Conservation (phyloP, 306 rosid species). For the Pyrus communis region DNA sequence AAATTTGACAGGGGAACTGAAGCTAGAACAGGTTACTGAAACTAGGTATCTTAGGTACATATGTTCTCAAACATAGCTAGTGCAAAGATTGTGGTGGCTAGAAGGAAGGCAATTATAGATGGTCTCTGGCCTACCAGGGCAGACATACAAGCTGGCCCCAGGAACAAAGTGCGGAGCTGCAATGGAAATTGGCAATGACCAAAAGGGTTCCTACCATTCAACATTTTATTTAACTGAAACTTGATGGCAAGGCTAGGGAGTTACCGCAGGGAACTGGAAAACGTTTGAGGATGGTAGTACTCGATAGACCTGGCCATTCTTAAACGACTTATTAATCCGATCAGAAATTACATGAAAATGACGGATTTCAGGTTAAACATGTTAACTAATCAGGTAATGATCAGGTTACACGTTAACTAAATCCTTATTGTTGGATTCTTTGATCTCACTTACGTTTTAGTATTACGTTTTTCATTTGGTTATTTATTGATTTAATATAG, state of each 20-base stretch:
- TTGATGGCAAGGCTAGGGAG: neutral
- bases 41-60: constrained; percentile 28
- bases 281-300: constrained; percentile 51
- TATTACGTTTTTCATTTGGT: too few species aligned
- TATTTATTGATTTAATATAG: too few species aligned
- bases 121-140: constrained; percentile 72
- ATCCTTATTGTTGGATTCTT: too few species aligned
- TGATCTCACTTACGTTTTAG: too few species aligned
- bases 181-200: neutral
- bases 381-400: too few species aligned
- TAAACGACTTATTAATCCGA: too few species aligned
- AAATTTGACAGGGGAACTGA: too few species aligned
- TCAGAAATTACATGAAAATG: too few species aligned
- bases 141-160: constrained; percentile 46
- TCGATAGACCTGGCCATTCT: constrained; percentile 6
- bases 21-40: too few species aligned
- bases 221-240: neutral
- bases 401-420: too few species aligned
- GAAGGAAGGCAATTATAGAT: constrained; percentile 63
- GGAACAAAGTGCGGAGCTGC: constrained; percentile 48
- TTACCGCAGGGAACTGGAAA: constrained; percentile 80
- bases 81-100: constrained; percentile 52
- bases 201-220: neutral
- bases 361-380: too few species aligned
- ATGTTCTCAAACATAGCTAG: constrained; percentile 59